phyloP scores from a whole-genome alignment of 768 basidiomycete genomes.

The Lenzites betulinus region DNA sequence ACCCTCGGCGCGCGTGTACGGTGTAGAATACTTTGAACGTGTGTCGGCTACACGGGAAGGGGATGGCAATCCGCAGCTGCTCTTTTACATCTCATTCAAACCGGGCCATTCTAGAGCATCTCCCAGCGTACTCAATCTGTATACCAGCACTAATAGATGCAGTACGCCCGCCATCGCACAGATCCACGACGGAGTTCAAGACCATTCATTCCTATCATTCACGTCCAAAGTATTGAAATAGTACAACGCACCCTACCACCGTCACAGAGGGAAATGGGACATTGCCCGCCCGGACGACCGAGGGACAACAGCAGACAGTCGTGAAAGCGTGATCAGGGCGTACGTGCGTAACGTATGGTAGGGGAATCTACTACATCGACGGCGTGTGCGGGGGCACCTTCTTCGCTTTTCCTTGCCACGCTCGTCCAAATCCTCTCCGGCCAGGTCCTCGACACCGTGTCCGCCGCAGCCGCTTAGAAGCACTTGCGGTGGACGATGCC shows the following conservation, averaged over 20 bases:
- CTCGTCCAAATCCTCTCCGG: slow-evolving; percentile 4
- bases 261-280: slow-evolving; percentile 10
- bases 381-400: slow-evolving; percentile 16
- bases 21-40: slow-evolving; percentile 10
- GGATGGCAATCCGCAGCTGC: background rate
- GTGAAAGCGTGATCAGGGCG: slow-evolving; percentile 14
- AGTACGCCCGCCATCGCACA: background rate
- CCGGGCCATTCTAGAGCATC: background rate
- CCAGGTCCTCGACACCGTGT: background rate
- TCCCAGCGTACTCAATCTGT: slow-evolving; percentile 12
- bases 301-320: slow-evolving; percentile 37
- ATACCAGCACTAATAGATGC: slow-evolving; percentile 20
- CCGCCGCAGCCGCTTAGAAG: slow-evolving; percentile 32
- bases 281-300: slow-evolving; percentile 22
- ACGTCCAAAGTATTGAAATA: slow-evolving; percentile 17
- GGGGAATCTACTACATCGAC: slow-evolving; percentile 32
- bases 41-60: background rate
- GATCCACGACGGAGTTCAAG: slow-evolving; percentile 38
- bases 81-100: background rate
- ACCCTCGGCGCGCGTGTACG: background rate
- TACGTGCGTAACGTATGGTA: slow-evolving; percentile 31
- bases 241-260: slow-evolving; percentile 20
- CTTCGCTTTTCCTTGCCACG: slow-evolving; percentile 27
- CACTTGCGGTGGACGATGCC: slow-evolving; percentile 53
- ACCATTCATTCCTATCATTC: slow-evolving; percentile 76